Conservation (phyloP, 73 alveolate genomes). For the Loxodes magnus region DNA sequence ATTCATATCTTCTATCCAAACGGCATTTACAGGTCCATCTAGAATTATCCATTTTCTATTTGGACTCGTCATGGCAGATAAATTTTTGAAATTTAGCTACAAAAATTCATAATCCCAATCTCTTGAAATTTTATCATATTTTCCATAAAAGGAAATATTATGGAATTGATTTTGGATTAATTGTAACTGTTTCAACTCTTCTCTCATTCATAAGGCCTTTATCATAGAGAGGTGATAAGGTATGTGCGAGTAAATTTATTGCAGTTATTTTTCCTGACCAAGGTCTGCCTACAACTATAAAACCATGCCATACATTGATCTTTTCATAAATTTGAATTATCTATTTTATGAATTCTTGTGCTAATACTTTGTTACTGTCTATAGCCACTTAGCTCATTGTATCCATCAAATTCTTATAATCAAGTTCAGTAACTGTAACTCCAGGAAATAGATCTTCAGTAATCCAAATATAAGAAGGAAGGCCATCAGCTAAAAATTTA, state of each 20-base stretch:
- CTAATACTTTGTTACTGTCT: slow-evolving; percentile 41
- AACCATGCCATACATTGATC: slow-evolving; percentile 96
- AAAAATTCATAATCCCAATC: slow-evolving; percentile 92
- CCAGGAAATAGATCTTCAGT: slow-evolving; percentile 61
- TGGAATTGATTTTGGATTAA: slow-evolving; percentile 75
- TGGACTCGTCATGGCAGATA: slow-evolving; percentile 63
- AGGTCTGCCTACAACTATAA: slow-evolving; percentile 86
- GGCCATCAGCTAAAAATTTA: slow-evolving; percentile 50
- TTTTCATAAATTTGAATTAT: slow-evolving; percentile 91
- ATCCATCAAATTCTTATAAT: slow-evolving; percentile 36
- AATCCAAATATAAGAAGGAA: slow-evolving; percentile 42
- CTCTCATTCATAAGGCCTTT: slow-evolving; percentile 49
- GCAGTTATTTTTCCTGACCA: slow-evolving; percentile 85
- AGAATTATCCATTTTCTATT: slow-evolving; percentile 81
- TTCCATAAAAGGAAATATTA: slow-evolving; percentile 61
- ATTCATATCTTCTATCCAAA: slow-evolving; percentile 94
- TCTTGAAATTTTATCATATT: slow-evolving; percentile 61
- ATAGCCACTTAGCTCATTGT: slow-evolving; percentile 35
- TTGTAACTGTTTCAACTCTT: slow-evolving; percentile 46
- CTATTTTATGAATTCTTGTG: slow-evolving; percentile 52
- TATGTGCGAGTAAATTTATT: slow-evolving; percentile 50
- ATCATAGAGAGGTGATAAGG: slow-evolving; percentile 62
- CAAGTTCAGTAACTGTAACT: slow-evolving; percentile 43
- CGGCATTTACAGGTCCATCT: slow-evolving; percentile 96
- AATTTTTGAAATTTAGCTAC: slow-evolving; percentile 80